These are phyloP conservation scores for Rhododendron henanense DNA, from an alignment of 148 eudicot genomes.

Conservation along the genomic window DNA sequence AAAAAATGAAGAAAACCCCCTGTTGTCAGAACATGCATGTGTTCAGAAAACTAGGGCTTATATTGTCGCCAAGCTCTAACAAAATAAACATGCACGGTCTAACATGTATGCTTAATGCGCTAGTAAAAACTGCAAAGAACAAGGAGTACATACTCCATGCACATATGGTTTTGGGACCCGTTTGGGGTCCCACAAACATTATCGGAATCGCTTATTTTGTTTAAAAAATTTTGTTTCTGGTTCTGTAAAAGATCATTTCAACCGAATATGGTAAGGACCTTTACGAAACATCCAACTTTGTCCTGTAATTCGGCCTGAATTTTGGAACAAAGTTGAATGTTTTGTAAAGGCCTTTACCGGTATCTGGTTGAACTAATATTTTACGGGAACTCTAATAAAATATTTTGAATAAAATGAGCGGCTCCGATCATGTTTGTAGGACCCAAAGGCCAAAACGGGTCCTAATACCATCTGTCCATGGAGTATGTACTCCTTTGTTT, in stretches of 20 bases:
- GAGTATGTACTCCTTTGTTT: no score
- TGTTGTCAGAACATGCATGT: neutral
- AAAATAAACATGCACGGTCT: neutral
- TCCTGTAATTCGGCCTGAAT: neutral
- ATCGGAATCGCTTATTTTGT: no score
- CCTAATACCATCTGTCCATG: no score
- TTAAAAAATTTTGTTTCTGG: no score
- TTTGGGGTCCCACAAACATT: no score
- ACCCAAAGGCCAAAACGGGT: no score
- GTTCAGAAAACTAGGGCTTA: neutral
- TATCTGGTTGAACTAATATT: no score
- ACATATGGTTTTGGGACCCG: no score
- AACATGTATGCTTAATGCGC: neutral
- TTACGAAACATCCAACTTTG: neutral
- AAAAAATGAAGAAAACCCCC: neutral
- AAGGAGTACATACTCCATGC: neutral
- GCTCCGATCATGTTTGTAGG: neutral
- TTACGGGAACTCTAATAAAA: no score
- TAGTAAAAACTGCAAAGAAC: no score
- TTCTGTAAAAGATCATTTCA: neutral
- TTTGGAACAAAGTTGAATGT: no score
- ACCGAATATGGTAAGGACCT: fast-evolving
- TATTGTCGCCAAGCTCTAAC: neutral
- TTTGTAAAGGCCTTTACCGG: neutral
- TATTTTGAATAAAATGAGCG: no score